Base-by-base conservation (phyloP, 805 yeast genomes). In the Pichia phayaonensis region DNA sequence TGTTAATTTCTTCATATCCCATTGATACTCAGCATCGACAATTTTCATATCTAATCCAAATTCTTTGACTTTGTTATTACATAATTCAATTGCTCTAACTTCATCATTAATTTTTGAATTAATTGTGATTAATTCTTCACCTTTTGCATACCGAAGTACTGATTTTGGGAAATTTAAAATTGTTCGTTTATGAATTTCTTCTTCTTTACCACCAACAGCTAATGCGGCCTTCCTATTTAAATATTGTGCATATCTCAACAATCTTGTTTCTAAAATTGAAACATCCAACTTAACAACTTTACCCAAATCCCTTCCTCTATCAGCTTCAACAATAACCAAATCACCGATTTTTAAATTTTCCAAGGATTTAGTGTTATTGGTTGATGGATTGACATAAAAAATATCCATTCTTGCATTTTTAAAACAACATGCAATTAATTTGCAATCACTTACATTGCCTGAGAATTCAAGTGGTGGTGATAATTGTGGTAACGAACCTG, bases 271-370 rank as follows among this genome's bases (percentile, higher is more conserved):
- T 57, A 81, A 86, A 38, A 76, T 67, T 4, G 82, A 69, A 26
- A 86, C 75, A 57, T 79, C 74, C 58, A 81, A 67, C 52, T 75
- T 73, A 38, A 77, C 76, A 43, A 86, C 76, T 60, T 76, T 76
- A 38, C 95, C 95, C 53, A 86, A 72, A 65, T 86, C 95, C 38
- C 80, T 69, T 38, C 95, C 95, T 34, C 95, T 71, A 61, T 86
- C 95, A 1, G 94, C 95, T 61, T 86, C 92, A 18, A 86, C 95
- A 60, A 86, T 79, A 16, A 87, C 92, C 59, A 84, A 72, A 61
- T 84, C 90, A 22, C 86, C 86, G 6, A 72, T 65, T 46, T 70
- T 67, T 42, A 81, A 64, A 31, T 56, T 59, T 26, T 65, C 58
- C 22, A 53, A 43, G 27, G 50, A 40, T 31, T 60, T 55, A 27